phyloP scores from a whole-genome alignment of 1,139 yeast genomes.

The Sugiyamaella neomexicana region DNA sequence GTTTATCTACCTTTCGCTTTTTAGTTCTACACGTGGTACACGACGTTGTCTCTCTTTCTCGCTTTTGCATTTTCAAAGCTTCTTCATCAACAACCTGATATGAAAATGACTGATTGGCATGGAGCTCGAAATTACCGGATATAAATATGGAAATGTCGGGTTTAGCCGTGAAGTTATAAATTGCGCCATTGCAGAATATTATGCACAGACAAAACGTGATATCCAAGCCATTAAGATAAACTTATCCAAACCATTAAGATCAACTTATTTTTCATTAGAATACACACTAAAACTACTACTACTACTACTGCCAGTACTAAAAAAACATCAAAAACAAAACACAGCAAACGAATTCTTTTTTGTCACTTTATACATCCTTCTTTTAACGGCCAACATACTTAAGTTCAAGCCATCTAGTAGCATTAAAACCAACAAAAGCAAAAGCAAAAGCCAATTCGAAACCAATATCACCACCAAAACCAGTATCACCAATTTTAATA shows the following conservation, averaged over 20 bases:
- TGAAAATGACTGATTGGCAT: too few species aligned
- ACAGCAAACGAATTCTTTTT: background rate
- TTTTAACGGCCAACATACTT: constrained; percentile 34
- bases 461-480: constrained; percentile 80
- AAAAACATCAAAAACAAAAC: background rate
- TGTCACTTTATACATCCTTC: background rate
- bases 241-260: too few species aligned
- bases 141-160: constrained; percentile 12
- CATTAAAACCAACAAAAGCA: constrained; percentile 62
- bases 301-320: background rate
- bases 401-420: constrained; percentile 63
- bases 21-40: constrained; percentile 16
- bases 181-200: background rate
- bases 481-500: constrained; percentile 52
- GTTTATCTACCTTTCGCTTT: constrained; percentile 18
- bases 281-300: background rate
- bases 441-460: constrained; percentile 75
- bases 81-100: background rate
- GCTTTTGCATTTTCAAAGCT: background rate
- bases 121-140: constrained; percentile 7
- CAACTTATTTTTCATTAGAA: too few species aligned
- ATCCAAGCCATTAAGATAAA: background rate
- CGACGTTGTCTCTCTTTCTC: constrained; percentile 19
- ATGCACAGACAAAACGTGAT: background rate
- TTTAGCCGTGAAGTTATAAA: background rate